Conservation (phyloP, 768 basidiomycete genomes). For the Lactarius psammicola region DNA sequence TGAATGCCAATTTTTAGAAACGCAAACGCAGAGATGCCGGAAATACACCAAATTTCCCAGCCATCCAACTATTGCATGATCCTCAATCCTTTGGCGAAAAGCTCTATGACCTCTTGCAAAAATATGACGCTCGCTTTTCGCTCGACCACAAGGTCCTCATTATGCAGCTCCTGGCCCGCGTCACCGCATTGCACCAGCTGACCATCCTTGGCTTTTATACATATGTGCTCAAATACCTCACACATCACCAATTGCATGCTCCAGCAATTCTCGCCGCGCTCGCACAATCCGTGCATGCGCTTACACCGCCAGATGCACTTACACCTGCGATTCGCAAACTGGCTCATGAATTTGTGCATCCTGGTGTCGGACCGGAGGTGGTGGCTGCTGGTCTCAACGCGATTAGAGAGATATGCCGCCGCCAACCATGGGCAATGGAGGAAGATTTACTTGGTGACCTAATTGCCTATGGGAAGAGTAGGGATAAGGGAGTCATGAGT, state of each 20-base stretch:
- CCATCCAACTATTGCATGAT: slow-evolving; percentile 88
- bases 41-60: slow-evolving; percentile 75
- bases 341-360: slow-evolving; percentile 95
- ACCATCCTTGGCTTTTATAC: slow-evolving; percentile 94
- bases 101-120: slow-evolving; percentile 78
- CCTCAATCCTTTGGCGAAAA: slow-evolving; percentile 96
- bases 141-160: slow-evolving; percentile 96
- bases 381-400: slow-evolving; percentile 96
- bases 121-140: slow-evolving; percentile 91
- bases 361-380: slow-evolving; percentile 93
- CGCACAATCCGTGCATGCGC: slow-evolving; percentile 91
- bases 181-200: slow-evolving; percentile 91
- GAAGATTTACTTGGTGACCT: slow-evolving; percentile 90
- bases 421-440: slow-evolving; percentile 98
- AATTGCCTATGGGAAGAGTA: slow-evolving; percentile 92
- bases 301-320: slow-evolving; percentile 91
- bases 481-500: slow-evolving; percentile 90
- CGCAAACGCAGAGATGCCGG: slow-evolving; percentile 33
- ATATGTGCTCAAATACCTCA: slow-evolving; percentile 92
- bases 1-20: slow-evolving; percentile 37
- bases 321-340: slow-evolving; percentile 88
- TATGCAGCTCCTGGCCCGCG: slow-evolving; percentile 94
- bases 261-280: slow-evolving; percentile 92
- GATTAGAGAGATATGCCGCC: slow-evolving; percentile 88
- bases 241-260: slow-evolving; percentile 87